Conservation (phyloP, 2,329 filamentous ascomycete genomes). For the Ceratocystis albifundus region DNA sequence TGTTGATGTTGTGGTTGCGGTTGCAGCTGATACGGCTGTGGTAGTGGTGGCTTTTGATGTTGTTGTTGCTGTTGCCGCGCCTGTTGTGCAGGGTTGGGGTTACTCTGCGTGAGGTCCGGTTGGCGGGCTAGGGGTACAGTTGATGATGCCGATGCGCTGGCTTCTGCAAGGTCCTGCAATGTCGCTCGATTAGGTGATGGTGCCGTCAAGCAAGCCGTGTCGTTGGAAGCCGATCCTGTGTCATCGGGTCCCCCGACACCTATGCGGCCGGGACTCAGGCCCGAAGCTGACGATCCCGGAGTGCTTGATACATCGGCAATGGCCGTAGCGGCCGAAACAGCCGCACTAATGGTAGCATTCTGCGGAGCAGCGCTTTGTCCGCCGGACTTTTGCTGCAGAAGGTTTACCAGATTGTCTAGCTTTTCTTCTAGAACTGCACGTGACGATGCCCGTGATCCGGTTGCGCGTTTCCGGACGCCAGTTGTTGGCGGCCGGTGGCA, state of each 20-base stretch:
- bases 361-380: background rate
- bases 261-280: background rate
- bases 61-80: background rate
- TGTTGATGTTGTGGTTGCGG: conserved; percentile 8
- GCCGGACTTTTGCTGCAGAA: conserved; percentile 26
- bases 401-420: conserved; percentile 28
- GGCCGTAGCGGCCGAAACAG: background rate
- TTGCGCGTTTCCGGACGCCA: conserved; percentile 17
- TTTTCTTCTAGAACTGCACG: conserved; percentile 27
- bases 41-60: background rate
- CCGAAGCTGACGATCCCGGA: background rate
- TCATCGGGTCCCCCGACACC: background rate
- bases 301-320: background rate
- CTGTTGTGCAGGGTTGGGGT: background rate
- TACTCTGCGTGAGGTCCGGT: background rate
- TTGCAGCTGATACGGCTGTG: background rate
- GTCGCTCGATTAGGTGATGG: conserved; percentile 19
- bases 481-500: conserved; percentile 28
- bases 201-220: background rate
- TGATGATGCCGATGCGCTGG: conserved; percentile 17
- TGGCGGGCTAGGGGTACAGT: background rate
- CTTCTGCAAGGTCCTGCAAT: conserved; percentile 20
- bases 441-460: conserved; percentile 14
- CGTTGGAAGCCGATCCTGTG: background rate
- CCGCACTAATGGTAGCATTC: background rate